These are phyloP conservation scores for Croton setiger DNA, from an alignment of 441 rosid genomes.

Conservation along the genomic window DNA sequence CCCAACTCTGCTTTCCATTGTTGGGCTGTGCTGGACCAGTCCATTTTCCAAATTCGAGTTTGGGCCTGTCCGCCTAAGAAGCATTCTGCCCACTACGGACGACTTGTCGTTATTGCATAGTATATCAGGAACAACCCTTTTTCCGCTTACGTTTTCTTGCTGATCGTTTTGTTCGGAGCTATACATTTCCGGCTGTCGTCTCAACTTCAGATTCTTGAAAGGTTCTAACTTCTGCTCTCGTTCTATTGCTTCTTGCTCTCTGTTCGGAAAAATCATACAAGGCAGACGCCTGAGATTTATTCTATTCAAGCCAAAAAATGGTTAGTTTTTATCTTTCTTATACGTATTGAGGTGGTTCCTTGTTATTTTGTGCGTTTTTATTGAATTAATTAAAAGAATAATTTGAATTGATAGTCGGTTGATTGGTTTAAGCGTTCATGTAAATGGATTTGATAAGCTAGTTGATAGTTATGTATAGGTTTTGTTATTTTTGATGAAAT, in stretches of 20 bases:
- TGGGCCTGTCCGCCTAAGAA: no score
- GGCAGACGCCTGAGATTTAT: not conserved
- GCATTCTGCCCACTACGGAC: no score
- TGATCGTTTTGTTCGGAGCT: not conserved
- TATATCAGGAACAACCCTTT: no score
- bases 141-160: no score
- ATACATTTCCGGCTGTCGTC: not conserved
- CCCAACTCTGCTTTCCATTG: no score
- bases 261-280: not conserved
- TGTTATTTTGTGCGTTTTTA: not conserved
- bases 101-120: not conserved
- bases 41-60: no score
- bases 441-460: not conserved
- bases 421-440: not conserved
- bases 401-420: not conserved
- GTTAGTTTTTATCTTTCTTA: not conserved
- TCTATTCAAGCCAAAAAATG: not conserved
- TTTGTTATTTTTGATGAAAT: not conserved
- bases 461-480: not conserved
- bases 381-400: not conserved
- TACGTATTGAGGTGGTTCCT: not conserved
- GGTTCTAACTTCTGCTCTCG: no score
- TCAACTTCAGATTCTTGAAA: not conserved
- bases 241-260: not conserved
- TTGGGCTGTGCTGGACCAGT: no score